These are phyloP conservation scores for Coelastrella sp. DNA, from an alignment of 139 green algal species.

Conservation along the genomic window DNA sequence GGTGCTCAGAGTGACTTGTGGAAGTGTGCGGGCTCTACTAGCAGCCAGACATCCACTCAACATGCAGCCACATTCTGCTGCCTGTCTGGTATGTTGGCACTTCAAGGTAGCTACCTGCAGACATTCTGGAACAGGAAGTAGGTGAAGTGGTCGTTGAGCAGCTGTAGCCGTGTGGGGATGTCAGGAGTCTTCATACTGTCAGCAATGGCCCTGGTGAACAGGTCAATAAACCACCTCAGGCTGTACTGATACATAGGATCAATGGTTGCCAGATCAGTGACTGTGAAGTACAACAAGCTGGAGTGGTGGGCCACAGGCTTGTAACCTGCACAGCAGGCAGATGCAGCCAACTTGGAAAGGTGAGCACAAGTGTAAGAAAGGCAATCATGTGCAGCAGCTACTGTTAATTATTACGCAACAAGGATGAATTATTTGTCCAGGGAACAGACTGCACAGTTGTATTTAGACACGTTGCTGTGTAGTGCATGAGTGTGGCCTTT, in stretches of 20 bases:
- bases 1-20: too few relatives aligned
- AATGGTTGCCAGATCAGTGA: constrained; percentile 72
- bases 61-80: not conserved
- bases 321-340: constrained; percentile 60
- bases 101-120: constrained; percentile 58
- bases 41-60: not conserved
- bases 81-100: not conserved
- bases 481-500: too few relatives aligned
- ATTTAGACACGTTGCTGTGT: too few relatives aligned
- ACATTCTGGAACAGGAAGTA: constrained; percentile 85
- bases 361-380: too few relatives aligned
- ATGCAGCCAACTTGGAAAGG: not conserved
- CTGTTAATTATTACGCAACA: too few relatives aligned
- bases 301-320: constrained; percentile 76
- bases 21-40: too few relatives aligned
- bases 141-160: constrained; percentile 78
- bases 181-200: constrained; percentile 66
- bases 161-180: constrained; percentile 67
- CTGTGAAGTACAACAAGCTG: constrained; percentile 81
- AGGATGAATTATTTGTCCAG: too few relatives aligned
- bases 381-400: too few relatives aligned
- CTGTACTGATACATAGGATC: constrained; percentile 83
- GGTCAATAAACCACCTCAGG: constrained; percentile 73
- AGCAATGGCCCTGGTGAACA: constrained; percentile 71
- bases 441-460: too few relatives aligned